Evolutionary conservation across 768 basidiomycete species (phyloP), one percentile per base, ranked within the genome.

Genomic region (Infundibulicybe gibba): DNA sequence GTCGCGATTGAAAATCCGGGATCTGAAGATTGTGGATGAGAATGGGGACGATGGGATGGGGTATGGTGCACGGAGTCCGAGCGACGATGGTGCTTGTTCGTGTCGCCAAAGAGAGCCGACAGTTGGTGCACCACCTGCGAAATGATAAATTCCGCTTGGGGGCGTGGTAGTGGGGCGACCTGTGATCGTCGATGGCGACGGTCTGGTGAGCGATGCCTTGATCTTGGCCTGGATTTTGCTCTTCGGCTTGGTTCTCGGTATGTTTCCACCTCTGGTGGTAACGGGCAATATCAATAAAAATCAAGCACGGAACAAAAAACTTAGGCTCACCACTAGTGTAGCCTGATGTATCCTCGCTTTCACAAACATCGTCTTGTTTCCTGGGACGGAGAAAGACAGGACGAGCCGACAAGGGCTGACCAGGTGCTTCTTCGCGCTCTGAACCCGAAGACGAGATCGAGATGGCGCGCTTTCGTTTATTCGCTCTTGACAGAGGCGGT

Each of bases 51-150:
- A 8, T 8, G 25, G 25, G 25, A 25, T 3, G 25, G 25, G 25
- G 25, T 25, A 25, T 25, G 3, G 8, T 25, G 8, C 25, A 25
- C 25, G 25, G 25, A 25, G 25, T 25, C 8, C 25, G 25, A 25
- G 25, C 25, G 25, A 8, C 25, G 25, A 8, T 25, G 25, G 25
- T 25, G 25, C 25, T 25, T 25, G 25, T 25, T 25, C 3, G 25
- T 25, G 25, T 25, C 25, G 25, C 57, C 56, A 19, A 60, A 61
- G 17, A 71, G 51, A 5, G 68, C 66, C 3, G 68, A 68, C 14
- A 75, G 58, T 44, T 74, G 73, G 11, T 72, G 70, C 68, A 75
- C 67, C 13, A 71, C 70, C 37, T 70, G 69, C 1, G 69, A 57
- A 34, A 76, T 64, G 37, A 76, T 69, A 31, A 64, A 61, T 44